phyloP scores from a whole-genome alignment of 108 stramenopile species.

The Mediolabrus comicus region DNA sequence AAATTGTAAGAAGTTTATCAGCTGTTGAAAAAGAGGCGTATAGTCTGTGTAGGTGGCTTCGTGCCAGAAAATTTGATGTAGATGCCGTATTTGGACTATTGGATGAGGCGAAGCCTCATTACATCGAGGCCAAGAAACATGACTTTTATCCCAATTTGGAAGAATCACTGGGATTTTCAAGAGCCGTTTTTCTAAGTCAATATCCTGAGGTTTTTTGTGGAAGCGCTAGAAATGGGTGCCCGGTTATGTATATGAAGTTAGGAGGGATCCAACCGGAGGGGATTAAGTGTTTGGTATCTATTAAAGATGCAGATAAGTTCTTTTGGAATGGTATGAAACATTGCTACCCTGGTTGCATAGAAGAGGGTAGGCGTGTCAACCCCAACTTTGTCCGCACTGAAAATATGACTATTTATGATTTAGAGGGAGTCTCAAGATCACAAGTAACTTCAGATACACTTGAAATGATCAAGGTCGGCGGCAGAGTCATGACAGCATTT shows the following conservation, averaged over 20 bases:
- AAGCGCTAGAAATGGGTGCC: constrained; percentile 45
- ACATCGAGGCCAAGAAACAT: constrained; percentile 61
- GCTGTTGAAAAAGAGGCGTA: constrained; percentile 44
- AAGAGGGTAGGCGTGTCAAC: constrained; percentile 23
- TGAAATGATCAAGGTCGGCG: constrained; percentile 39
- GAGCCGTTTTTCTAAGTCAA: constrained; percentile 32
- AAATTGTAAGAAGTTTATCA: constrained; percentile 26
- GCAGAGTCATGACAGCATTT: constrained; percentile 33
- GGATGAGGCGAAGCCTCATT: constrained; percentile 39
- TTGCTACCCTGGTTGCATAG: constrained; percentile 3
- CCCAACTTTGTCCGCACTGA: constrained; percentile 37
- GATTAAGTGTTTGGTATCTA: constrained; percentile 33
- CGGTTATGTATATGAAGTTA: constrained; percentile 40
- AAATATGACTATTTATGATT: constrained; percentile 28
- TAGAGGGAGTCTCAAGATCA: constrained; percentile 35
- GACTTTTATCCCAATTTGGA: constrained; percentile 55
- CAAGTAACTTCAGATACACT: constrained; percentile 32
- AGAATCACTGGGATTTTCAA: constrained; percentile 22
- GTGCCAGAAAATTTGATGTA: constrained; percentile 45
- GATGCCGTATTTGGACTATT: constrained; percentile 38
- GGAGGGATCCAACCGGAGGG: constrained; percentile 37
- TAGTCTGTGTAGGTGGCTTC: constrained; percentile 37
- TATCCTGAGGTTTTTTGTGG: constrained; percentile 40
- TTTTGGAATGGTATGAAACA: constrained; percentile 38
- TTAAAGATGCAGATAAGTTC: constrained; percentile 31